Conservation (phyloP, 2,329 filamentous ascomycete genomes). For the Huntiella savannae region DNA sequence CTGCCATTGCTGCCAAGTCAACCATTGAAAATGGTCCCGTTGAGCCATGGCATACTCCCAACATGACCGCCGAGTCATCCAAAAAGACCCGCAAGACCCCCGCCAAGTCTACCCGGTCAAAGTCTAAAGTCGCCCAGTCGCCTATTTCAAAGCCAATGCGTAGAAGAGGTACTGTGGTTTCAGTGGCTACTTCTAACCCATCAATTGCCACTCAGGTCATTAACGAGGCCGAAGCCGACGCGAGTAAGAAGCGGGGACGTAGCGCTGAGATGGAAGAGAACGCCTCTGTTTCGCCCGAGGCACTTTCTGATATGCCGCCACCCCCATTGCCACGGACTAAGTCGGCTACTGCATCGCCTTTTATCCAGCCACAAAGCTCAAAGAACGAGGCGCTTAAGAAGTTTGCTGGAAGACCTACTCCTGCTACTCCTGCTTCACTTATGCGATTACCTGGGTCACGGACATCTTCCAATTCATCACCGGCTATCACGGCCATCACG, state of each 20-base stretch:
- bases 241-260: slow-evolving; percentile 14
- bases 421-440: slow-evolving; percentile 71
- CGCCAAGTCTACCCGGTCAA: slow-evolving; percentile 28
- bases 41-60: slow-evolving; percentile 21
- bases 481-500: slow-evolving; percentile 16
- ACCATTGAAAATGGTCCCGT: slow-evolving; percentile 26
- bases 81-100: slow-evolving; percentile 35
- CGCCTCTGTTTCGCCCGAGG: slow-evolving; percentile 44
- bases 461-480: slow-evolving; percentile 21
- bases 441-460: slow-evolving; percentile 45
- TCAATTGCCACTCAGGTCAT: slow-evolving; percentile 36
- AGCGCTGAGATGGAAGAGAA: slow-evolving; percentile 42
- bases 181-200: slow-evolving; percentile 27
- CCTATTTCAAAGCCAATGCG: slow-evolving; percentile 52
- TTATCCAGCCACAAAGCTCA: slow-evolving; percentile 36
- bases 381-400: slow-evolving; percentile 13
- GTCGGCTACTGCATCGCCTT: slow-evolving; percentile 48
- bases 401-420: slow-evolving; percentile 17
- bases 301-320: slow-evolving; percentile 45
- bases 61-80: slow-evolving; percentile 12
- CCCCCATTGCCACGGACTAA: slow-evolving; percentile 46
- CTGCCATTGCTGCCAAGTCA: slow-evolving; percentile 29
- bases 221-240: slow-evolving; percentile 29
- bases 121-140: slow-evolving; percentile 44
- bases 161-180: slow-evolving; percentile 23